Conservation (phyloP, 805 yeast species). For the Metschnikowia aberdeeniae region DNA sequence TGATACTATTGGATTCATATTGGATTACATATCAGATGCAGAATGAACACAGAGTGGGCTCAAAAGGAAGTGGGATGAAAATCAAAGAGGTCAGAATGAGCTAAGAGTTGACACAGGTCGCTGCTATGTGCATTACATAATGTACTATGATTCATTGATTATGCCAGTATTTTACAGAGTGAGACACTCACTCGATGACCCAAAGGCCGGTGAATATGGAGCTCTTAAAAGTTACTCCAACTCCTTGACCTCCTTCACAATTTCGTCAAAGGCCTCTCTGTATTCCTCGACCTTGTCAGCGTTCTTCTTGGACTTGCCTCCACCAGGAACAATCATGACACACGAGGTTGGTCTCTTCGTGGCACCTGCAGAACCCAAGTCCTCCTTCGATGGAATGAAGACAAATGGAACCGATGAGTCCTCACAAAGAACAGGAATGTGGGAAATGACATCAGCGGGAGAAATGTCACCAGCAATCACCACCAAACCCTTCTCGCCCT, state of each 20-base stretch:
- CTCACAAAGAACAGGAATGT: conserved; percentile 95
- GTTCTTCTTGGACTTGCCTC: conserved; percentile 76
- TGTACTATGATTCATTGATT: conserved; percentile 5
- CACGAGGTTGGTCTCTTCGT: conserved; percentile 99
- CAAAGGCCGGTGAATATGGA: conserved; percentile 1
- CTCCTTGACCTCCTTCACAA: conserved; percentile 79
- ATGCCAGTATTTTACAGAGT: conserved; percentile 14
- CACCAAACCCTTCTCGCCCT: conserved; percentile 96
- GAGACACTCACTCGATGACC: conserved; percentile 4
- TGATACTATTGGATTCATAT: no score
- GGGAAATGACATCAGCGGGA: conserved; percentile 95
- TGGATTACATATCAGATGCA: neutral
- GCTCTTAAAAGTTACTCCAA: conserved; percentile 11
- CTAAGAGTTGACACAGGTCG: neutral
- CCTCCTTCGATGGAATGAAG: conserved; percentile 96
- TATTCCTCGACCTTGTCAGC: conserved; percentile 73
- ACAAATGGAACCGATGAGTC: conserved; percentile 87
- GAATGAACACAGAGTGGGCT: no score
- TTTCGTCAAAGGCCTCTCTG: conserved; percentile 88
- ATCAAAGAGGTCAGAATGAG: neutral
- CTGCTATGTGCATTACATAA: neutral
- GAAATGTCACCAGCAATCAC: conserved; percentile 97
- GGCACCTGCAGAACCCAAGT: conserved; percentile 97
- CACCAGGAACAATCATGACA: conserved; percentile 96
- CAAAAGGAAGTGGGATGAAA: no score